Base-by-base conservation (phyloP, 2,329 filamentous ascomycete species). In the Cercospora zeina region DNA sequence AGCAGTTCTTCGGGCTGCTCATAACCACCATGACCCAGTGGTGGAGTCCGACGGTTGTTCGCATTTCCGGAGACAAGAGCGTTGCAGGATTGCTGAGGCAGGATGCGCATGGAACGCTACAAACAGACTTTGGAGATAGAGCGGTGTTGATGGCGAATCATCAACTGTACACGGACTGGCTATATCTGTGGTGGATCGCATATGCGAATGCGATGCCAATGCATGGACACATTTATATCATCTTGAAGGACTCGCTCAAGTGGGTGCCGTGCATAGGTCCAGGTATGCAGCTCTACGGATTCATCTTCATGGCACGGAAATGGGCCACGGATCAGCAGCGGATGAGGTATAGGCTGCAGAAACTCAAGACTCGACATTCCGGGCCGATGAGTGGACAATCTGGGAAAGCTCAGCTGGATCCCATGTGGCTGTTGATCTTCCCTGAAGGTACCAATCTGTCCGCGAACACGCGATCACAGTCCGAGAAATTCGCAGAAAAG, bases 251-350 rank as follows among this genome's bases (percentile, higher is more conserved):
- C 73, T 92, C 89, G 2, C 83, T 96, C 63, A 92, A 90, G 74
- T 90, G 86, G 73, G 87, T 96, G 7, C 91, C 91, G n/a, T 70
- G 96, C 50, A 81, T 96, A 37, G 91, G 91, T 1, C 85, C 84
- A 56, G 91, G 89, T 50, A 96, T 96, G 89, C 87, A 88, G 80
- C 88, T 95, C 73, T 93, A 89, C 74, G 86, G 90, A 69, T 96
- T 96, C 81, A 91, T 96, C 74, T 96, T 96, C 80, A 89, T 96
- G 83, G 90, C 90, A n/a, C 86, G 91, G 62, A 96, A 95, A 73
- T 95, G 93, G 90, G 83, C 87, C 4, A 87, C 86, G 21, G 91
- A 96, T 73, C 86, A 88, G 71, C 83, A 87, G 1, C 85, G 90
- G 54, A 81, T 96, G 72, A 86, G 87, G 14, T 85, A 93, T 73